phyloP scores from a whole-genome alignment of 176 grass and related monocot species.

The Bromus sterilis region DNA sequence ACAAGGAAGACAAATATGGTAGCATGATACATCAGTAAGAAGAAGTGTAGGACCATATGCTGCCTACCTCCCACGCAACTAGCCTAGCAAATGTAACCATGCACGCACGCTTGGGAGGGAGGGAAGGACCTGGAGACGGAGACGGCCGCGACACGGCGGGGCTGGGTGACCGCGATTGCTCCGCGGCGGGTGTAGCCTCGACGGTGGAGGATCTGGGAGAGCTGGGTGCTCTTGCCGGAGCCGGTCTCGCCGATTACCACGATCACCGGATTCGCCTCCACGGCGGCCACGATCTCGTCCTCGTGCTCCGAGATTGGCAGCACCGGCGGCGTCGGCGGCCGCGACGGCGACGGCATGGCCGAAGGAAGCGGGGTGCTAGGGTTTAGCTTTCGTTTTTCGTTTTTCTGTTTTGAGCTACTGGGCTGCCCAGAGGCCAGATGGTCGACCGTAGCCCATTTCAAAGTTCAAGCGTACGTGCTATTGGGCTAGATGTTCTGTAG shows the following conservation, averaged over 20 bases:
- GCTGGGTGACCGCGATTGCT: constrained; percentile 82
- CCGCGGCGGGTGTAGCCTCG: constrained; percentile 69
- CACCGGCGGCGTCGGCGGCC: constrained; percentile 15
- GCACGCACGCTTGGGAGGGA: not conserved
- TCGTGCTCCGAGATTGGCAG: constrained; percentile 77
- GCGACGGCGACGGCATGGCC: constrained; percentile 21
- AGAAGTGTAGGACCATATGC: not conserved
- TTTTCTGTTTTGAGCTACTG: not conserved
- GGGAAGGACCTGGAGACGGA: constrained; percentile 60
- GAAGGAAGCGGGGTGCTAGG: not conserved
- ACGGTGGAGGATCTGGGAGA: constrained; percentile 87
- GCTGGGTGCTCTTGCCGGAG: constrained; percentile 96
- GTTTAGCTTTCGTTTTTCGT: not conserved
- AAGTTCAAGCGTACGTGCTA: not conserved
- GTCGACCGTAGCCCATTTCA: not conserved
- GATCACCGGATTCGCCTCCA: constrained; percentile 67
- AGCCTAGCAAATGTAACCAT: not conserved
- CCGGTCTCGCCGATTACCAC: constrained; percentile 88
- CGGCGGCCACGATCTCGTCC: constrained; percentile 62
- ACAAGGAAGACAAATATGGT: not conserved
- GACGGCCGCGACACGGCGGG: constrained; percentile 85
- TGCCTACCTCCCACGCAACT: not conserved
- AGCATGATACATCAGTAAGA: not conserved
- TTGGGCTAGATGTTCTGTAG: too few species aligned
- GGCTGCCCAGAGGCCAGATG: not conserved